Evolutionary conservation across 2,329 filamentous ascomycete species (phyloP).

Genomic region (Dothistroma pini): DNA sequence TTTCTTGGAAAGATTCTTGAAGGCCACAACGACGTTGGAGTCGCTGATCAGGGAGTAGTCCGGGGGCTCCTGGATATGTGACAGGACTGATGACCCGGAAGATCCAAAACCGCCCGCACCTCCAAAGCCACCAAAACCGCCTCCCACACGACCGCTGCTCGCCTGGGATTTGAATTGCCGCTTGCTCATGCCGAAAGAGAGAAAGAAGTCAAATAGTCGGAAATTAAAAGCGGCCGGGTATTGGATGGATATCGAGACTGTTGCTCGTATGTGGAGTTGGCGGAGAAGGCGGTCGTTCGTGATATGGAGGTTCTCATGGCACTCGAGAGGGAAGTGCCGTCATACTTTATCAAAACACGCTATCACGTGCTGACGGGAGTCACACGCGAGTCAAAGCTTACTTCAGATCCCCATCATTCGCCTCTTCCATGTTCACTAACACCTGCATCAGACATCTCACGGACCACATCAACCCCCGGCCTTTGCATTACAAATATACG

Average conservation of each 20-base stretch:
- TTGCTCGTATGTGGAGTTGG: neutral
- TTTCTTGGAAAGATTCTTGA: conserved; percentile 91
- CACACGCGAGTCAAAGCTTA: neutral
- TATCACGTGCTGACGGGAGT: neutral
- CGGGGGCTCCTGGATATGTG: conserved; percentile 82
- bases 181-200: conserved; percentile 51
- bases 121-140: conserved; percentile 32
- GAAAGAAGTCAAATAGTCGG: neutral
- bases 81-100: conserved; percentile 60
- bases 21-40: conserved; percentile 77
- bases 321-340: neutral
- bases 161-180: conserved; percentile 59
- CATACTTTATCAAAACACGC: neutral
- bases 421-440: neutral
- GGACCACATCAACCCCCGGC: neutral
- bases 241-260: neutral
- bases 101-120: conserved; percentile 43
- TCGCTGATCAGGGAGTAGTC: conserved; percentile 75
- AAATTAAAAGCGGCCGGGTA: neutral
- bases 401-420: conserved; percentile 1
- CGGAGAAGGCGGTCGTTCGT: neutral
- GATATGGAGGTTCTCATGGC: neutral
- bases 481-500: neutral
- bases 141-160: conserved; percentile 57
- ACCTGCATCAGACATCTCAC: neutral